Percentiles rank a stretch among this genome's conserved stretches.
These are phyloP conservation scores for Astraeus odoratus DNA, from an alignment of 768 basidiomycete species.

Conservation along the genomic window DNA sequence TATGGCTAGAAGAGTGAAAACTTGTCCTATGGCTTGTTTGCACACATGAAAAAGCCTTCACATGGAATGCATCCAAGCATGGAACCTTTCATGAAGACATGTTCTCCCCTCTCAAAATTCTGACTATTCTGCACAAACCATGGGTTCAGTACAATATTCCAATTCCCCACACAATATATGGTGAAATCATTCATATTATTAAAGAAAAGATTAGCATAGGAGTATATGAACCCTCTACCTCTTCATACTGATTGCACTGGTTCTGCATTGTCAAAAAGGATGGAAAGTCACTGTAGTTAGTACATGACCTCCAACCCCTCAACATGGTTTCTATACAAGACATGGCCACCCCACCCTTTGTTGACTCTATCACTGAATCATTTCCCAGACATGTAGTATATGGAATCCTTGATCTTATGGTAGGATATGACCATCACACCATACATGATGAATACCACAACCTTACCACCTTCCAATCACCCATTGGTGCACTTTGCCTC, in stretches of 20 bases:
- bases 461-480: constrained; percentile 36
- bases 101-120: constrained; percentile 28
- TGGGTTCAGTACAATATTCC: constrained; percentile 28
- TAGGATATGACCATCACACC: constrained; percentile 30
- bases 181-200: constrained; percentile 22
- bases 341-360: background rate
- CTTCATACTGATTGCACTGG: background rate
- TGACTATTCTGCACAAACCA: constrained; percentile 26
- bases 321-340: constrained; percentile 33
- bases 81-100: constrained; percentile 26
- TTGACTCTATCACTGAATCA: constrained; percentile 26
- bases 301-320: constrained; percentile 33
- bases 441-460: constrained; percentile 27
- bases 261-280: constrained; percentile 27
- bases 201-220: constrained; percentile 28
- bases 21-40: background rate
- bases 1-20: background rate
- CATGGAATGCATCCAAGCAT: constrained; percentile 31
- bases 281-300: constrained; percentile 26
- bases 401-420: constrained; percentile 29
- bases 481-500: constrained; percentile 26
- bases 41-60: constrained; percentile 17
- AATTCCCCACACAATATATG: constrained; percentile 19
- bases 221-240: constrained; percentile 29
- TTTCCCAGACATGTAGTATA: constrained; percentile 28